Evolutionary conservation across 2,329 filamentous ascomycete genomes (phyloP), one percentile per base, ranked within the genome.

Genomic region (Colletotrichum tropicicola): DNA sequence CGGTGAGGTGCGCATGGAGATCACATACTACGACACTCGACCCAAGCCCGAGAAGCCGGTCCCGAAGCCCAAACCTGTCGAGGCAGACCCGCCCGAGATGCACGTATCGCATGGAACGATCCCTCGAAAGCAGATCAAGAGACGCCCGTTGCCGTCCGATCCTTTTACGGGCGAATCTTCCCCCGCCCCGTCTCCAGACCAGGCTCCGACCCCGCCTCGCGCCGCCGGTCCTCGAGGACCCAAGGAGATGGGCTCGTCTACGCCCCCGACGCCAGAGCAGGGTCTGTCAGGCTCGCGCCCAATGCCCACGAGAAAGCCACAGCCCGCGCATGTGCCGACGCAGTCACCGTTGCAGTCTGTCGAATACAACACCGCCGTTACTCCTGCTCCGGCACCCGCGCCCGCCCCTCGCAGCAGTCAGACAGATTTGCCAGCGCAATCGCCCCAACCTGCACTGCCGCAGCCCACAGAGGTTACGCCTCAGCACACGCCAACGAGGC

Each of bases 21-120:
- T 98, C 79, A 99, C 96, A 43, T 99, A 92, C 80, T 99, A 98
- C 82, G 96, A 99, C 77, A 90, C 87, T 59, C 87, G 95, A 25
- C 92, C 93, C 19, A 96, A 96, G 78, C 85, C 86, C 12, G 93
- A 97, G 65, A 94, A 91, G 78, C 80, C 84, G 1, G 80, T 79
- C 7, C 84, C 87, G 66, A 90, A 87, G 73, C 80, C 85, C 63
- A 87, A 79, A 71, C 74, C 77, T 43, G 70, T 77, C 51, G 61
- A 65, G 15, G 49, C 43, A n/a, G 61, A 65, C 15, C 48, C 48
- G 15, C 19, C 17, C 27, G 61, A 65, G 6, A 21, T 30, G 7
- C 32, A 61, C 35, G 67, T 23, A 49, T 75, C 43, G 67, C 23
- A 61, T 74, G 78, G 79, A 49, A 85, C 81, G 64, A 86, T 85